Base-by-base conservation (phyloP, 1,284 basidiomycete genomes). In the Neonothopanus nambi region DNA sequence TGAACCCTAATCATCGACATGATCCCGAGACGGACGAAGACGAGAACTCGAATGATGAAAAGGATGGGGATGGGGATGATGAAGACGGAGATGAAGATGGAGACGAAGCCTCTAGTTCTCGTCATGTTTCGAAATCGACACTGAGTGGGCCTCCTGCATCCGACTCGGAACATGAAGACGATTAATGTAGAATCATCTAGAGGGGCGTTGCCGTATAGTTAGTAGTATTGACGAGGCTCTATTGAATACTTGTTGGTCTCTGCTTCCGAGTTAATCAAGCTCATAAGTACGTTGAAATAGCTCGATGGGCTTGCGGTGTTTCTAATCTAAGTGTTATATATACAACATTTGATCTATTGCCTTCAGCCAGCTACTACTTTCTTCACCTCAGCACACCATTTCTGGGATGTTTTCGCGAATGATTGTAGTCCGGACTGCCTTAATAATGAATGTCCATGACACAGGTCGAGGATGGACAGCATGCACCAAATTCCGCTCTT, bases 1-100 rank as follows among this genome's bases (percentile, higher is more conserved):
- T 65, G 13, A 77, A 77, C 55, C 75, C 76, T 9, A 77, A 78
- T 59, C 74, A 73, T 53, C 64, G 58, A 12, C 45, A 49, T 12
- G 51, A 59, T 18, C 21, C 21, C n/a, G 13, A 24, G 12, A 38
- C 36, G 17, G 48, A 50, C 18, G 48, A 50, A 12, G 48, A 33
- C 11, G 51, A 18, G 43, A 36, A 37, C 1, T 40, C 36, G 21
- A 42, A 46, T 23, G 35, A 21, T 5, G 42, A 52, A n/a, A 18
- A 17, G 17, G 35, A 20, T 4, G 20, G 7, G 36, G 36, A 52
- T 24, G 28, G 35, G 2, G 43, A 20, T n/a, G 36, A 7, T 35
- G 30, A 20, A 17, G 43, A 15, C 15, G 13, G 6, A 12, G 48
- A 40, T 7, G 15, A 50, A 12, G 20, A 5, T 23, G 30, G 17